Evolutionary conservation across 2,329 filamentous ascomycete species (phyloP), one percentile per base, ranked within the genome.

Genomic region (Hymenoscyphus salicellus): DNA sequence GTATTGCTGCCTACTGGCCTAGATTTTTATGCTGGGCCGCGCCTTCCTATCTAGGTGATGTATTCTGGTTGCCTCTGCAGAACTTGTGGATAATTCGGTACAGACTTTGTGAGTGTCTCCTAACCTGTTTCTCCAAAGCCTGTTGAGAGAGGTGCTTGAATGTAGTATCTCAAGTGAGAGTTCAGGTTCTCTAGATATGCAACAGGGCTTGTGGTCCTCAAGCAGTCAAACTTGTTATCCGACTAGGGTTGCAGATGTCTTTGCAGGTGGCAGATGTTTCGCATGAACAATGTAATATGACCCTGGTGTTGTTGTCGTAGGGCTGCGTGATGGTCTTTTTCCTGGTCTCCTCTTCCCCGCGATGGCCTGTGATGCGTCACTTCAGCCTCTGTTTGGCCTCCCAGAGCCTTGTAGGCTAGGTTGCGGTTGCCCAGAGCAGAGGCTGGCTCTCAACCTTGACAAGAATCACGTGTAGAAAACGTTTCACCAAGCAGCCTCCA

Each of bases 391-490:
- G 17, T 6, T 7, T n/a, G n/a, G n/a, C 43, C 43, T 49, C 17
- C n/a, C 23, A 17, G 43, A 8, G n/a, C 20, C 43, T 10, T 10
- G 17, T 7, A 43, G 7, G 16, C 41, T 33, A 33, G 32, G 32
- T 33, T 33, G 41, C n/a, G 16, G 41, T 17, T 49, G 43, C n/a
- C 43, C n/a, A 30, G 38, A 30, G 28, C 26, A 16, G 20, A 49
- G n/a, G 58, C 16, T 46, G 36, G 28, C n/a, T 38, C 32, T 38
- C 26, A 23, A 46, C 55, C 55, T 20, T 23, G 58, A 30, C 58
- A 43, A 60, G 17, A 61, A 61, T 55, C 43, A 38, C 57, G 57
- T 59, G 57, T 23, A 3, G 23, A 52, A 52, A 52, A 52, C 46
- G 46, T 52, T 52, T 52, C 46, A 52, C 36, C 36, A 6, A 11